Evolutionary conservation across 768 basidiomycete species (phyloP), one percentile per base, ranked within the genome.

Genomic region (Psilocybe azurescens): DNA sequence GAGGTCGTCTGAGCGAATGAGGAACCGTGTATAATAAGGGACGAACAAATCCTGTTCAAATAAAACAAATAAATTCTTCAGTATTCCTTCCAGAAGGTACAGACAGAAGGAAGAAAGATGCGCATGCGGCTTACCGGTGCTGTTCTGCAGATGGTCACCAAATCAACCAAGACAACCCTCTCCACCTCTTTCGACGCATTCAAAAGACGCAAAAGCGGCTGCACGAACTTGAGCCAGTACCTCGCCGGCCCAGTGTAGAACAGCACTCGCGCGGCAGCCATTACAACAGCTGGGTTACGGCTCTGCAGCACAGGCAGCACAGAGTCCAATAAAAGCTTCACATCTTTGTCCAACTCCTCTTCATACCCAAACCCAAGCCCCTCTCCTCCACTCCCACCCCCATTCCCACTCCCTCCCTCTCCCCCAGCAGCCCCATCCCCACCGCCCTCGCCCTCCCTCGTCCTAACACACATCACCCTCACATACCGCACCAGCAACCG

Each of bases 251-350:
- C 89, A 1, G 88, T 77, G 71, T 95, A 93, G 73, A 90, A 94
- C 63, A 93, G 86, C 6, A 88, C 80, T 6, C 88, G 87, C 3
- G 87, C 81, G 0, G 83, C 91, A 18, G 91, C 91, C 51, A 96
- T 74, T 0, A 95, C 89, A 33, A 96, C 94, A 4, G 95, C 93
- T 13, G 95, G 88, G 74, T 97, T 98, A 59, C 88, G 81, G 56
- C 91, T 94, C 69, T 91, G 89, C 64, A 97, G 88, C 10, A 97
- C 77, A 7, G 93, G 91, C 65, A 92, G 88, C 0, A 87, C 80
- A 30, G 85, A 89, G 8, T 81, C 80, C 24, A 97, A 74, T 8
- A 97, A 80, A 49, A 98, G 78, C 60, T 88, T 83, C 38, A 96
- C 74, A 72, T 98, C 97, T 39, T 78, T 72, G 71, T 98, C 97